Percentiles rank a stretch among this genome's conserved stretches.
Evolutionary conservation across 805 yeast genomes (phyloP).

Genomic region (Cyberlindnera amylophila): DNA sequence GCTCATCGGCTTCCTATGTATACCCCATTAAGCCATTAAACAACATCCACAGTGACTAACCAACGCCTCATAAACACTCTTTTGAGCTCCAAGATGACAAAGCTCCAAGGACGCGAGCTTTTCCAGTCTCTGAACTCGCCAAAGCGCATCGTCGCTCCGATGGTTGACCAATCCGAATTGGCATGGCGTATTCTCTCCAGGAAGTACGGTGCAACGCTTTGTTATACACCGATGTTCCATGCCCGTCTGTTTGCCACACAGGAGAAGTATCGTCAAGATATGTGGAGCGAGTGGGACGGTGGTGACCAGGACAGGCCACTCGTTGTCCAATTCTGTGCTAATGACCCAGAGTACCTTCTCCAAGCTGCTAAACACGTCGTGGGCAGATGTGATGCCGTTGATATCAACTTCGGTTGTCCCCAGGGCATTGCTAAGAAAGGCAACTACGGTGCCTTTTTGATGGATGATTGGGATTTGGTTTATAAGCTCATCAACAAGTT

Average conservation of each 20-base stretch:
- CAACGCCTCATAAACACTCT: not conserved
- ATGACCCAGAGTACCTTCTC: slow-evolving; percentile 81
- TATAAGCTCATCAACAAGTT: slow-evolving; percentile 65
- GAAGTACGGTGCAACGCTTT: slow-evolving; percentile 85
- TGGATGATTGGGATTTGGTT: slow-evolving; percentile 95
- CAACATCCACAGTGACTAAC: not conserved
- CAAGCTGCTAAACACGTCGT: slow-evolving; percentile 79
- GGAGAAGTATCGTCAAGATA: slow-evolving; percentile 72
- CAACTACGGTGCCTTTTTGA: slow-evolving; percentile 88
- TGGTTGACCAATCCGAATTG: slow-evolving; percentile 96
- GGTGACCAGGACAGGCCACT: slow-evolving; percentile 74
- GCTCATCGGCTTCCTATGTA: slow-evolving; percentile 1
- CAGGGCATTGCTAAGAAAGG: slow-evolving; percentile 97
- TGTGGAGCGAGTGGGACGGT: slow-evolving; percentile 76
- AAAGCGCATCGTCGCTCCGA: slow-evolving; percentile 87
- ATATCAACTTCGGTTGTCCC: slow-evolving; percentile 94
- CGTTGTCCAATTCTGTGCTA: slow-evolving; percentile 94
- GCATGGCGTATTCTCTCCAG: slow-evolving; percentile 93
- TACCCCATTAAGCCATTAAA: too few species aligned
- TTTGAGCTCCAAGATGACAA: slow-evolving; percentile 16
- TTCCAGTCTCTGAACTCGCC: slow-evolving; percentile 72
- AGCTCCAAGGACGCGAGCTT: slow-evolving; percentile 58
- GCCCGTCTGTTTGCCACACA: slow-evolving; percentile 85
- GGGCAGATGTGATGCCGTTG: slow-evolving; percentile 91
- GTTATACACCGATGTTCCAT: slow-evolving; percentile 97